phyloP scores from a whole-genome alignment of 345 rosid genomes.

The rapeseed (Brassica napus) region DNA sequence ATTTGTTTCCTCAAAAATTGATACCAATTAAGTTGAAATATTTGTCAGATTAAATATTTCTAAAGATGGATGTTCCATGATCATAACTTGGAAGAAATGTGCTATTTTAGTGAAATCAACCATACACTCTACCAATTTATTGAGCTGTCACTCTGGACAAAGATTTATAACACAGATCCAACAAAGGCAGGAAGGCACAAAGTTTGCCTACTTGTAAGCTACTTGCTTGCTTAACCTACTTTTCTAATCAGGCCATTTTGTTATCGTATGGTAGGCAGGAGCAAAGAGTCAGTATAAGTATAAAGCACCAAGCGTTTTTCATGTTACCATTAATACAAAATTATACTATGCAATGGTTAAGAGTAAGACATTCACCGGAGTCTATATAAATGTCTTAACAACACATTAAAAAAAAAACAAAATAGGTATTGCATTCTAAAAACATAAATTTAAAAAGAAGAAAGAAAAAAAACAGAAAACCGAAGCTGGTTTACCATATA shows the following conservation, averaged over 20 bases:
- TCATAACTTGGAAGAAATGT: background rate
- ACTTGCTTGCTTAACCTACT: conserved; percentile 9
- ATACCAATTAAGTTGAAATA: too few relatives aligned
- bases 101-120: background rate
- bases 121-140: background rate
- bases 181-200: background rate
- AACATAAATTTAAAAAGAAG: background rate
- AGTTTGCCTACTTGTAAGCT: conserved; percentile 1
- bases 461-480: background rate
- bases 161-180: background rate
- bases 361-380: conserved; percentile 26
- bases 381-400: conserved; percentile 31
- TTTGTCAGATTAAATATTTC: too few relatives aligned
- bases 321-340: conserved; percentile 30
- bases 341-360: conserved; percentile 32
- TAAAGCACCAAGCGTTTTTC: conserved; percentile 25
- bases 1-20: too few relatives aligned
- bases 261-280: background rate
- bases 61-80: too few relatives aligned
- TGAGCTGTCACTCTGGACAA: background rate
- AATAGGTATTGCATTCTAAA: conserved; percentile 33
- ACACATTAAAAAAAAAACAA: conserved; percentile 5
- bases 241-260: background rate
- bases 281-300: conserved; percentile 9
- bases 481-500: conserved; percentile 22